These are phyloP conservation scores for Penicillium odoratum DNA, from an alignment of 495 filamentous ascomycete genomes.

Conservation along the genomic window DNA sequence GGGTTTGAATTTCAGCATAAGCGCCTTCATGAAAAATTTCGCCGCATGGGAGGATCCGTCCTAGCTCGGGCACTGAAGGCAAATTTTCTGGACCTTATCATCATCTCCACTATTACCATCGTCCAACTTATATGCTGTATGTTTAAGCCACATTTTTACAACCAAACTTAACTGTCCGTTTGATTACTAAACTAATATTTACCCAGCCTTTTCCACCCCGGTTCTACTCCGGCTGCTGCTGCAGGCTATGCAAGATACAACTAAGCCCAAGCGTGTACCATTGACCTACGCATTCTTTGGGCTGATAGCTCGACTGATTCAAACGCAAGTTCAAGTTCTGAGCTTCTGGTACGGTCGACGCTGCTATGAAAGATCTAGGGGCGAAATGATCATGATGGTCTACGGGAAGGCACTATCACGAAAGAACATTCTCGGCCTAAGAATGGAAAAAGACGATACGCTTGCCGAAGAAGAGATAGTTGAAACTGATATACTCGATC, in stretches of 20 bases:
- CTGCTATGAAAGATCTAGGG: conserved; percentile 74
- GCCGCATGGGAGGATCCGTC: conserved; percentile 70
- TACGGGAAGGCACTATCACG: conserved; percentile 80
- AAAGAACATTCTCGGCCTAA: conserved; percentile 63
- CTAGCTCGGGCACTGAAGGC: conserved; percentile 65
- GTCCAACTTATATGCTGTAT: conserved; percentile 60
- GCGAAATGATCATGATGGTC: conserved; percentile 85
- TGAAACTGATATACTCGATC: conserved; percentile 2
- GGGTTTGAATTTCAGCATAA: conserved; percentile 75
- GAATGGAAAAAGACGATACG: conserved; percentile 3
- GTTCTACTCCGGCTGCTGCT: conserved; percentile 72
- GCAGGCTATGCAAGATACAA: conserved; percentile 59
- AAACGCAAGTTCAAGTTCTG: conserved; percentile 66
- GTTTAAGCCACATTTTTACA: not conserved
- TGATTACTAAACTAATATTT: not conserved
- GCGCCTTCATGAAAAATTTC: conserved; percentile 68
- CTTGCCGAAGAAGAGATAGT: conserved; percentile 3
- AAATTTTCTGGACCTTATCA: conserved; percentile 72
- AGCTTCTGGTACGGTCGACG: conserved; percentile 73
- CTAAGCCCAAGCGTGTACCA: conserved; percentile 51
- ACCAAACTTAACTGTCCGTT: not conserved
- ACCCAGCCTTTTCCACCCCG: conserved; percentile 55
- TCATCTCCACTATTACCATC: conserved; percentile 60
- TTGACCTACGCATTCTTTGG: conserved; percentile 66
- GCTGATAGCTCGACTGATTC: conserved; percentile 58